Percentiles rank a stretch among this genome's conserved stretches.
These are phyloP conservation scores for Gossypium davidsonii DNA, from an alignment of 441 rosid genomes.

Conservation along the genomic window DNA sequence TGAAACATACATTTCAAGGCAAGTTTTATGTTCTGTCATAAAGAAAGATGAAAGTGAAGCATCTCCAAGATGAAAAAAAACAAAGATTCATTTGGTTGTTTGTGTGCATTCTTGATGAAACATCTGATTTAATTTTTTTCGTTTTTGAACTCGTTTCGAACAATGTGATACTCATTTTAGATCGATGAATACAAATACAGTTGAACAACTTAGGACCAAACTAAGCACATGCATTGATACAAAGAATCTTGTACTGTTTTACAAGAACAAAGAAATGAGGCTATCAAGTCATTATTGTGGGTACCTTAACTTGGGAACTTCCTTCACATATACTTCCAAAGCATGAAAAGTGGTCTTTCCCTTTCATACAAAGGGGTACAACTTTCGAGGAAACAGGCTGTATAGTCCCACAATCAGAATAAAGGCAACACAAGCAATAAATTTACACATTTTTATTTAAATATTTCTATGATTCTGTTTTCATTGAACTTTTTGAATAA, in stretches of 20 bases:
- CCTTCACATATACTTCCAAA: background rate
- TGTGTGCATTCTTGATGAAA: conserved; percentile 21
- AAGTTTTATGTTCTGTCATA: conserved; percentile 73
- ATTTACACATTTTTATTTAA: background rate
- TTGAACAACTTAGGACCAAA: background rate
- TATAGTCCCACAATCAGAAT: background rate
- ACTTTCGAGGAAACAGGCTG: background rate
- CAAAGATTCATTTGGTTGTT: conserved; percentile 19
- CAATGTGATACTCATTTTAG: background rate
- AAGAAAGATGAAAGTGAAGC: conserved; percentile 66
- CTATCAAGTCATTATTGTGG: background rate
- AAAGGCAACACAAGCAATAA: background rate
- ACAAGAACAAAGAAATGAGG: background rate
- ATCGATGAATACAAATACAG: background rate
- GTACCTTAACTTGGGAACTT: background rate
- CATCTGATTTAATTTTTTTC: background rate
- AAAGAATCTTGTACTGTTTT: background rate
- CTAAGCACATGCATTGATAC: background rate
- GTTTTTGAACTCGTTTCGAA: background rate
- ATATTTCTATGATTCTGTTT: background rate
- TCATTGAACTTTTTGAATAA: background rate
- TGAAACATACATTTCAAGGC: conserved; percentile 79
- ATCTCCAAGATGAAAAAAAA: conserved; percentile 46
- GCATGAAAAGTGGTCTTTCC: background rate
- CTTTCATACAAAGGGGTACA: background rate